Evolutionary conservation across 1,284 basidiomycete genomes (phyloP), one percentile per base, ranked within the genome.

Genomic region (Pseudozyma hubeiensis): DNA sequence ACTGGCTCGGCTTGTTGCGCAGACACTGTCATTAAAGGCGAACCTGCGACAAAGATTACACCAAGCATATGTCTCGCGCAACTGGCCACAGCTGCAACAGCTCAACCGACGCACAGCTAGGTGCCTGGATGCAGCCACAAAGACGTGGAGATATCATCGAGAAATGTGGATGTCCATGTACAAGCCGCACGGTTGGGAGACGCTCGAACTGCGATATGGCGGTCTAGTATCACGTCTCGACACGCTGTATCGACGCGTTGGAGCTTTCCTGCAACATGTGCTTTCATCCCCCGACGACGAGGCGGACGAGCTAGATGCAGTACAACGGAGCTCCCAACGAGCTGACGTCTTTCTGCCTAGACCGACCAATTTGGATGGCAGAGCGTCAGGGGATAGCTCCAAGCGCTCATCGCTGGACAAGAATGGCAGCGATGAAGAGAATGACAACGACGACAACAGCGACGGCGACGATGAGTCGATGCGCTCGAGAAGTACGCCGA

Each of bases 201-300:
- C 80, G 14, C 63, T 85, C 30, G 85, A 85, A 19, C 53, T 85
- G 40, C 65, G 85, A 1, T 85, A 85, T 44, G 85, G 85, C 14
- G 85, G 85, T 0, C 57, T 85, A 39, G 59, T 71, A 13, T 58
- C 81, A 1, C 70, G 85, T 4, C 60, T 85, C 31, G 83, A 85
- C 19, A 85, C 84, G 43, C 79, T 85, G 64, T 74, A 84, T 41
- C 50, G 56, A 3, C 50, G 79, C 1, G 62, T 81, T 2, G 64
- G 49, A 1, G 59, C 57, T 0, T 78, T 78, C 39, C 46, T 81
- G 6, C 57, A 77, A 5, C 61, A 76, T 17, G 34, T 76, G 30
- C 46, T 59, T 10, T 33, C 29, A 8, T 19, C 39, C 5, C 16
- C 39, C 43, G 2, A 2, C 10, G 24, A 45, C 5, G 30, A 51